phyloP scores from a whole-genome alignment of 2,329 filamentous ascomycete species.

The Calonectria pseudoreteaudii region DNA sequence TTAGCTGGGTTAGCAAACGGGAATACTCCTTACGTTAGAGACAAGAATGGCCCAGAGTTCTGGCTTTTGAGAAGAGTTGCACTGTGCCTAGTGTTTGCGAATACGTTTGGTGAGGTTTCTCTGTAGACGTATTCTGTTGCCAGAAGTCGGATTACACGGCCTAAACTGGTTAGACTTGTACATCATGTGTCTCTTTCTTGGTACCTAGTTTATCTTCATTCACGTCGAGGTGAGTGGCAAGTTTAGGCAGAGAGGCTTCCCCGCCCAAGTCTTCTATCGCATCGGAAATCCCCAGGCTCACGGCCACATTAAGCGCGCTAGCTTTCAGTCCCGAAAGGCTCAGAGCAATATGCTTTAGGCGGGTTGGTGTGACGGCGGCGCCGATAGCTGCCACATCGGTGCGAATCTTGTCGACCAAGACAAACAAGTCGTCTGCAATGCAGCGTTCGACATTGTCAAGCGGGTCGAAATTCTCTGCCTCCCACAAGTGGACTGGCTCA shows the following conservation, averaged over 20 bases:
- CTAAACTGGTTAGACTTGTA: not conserved
- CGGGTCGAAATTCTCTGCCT: not conserved
- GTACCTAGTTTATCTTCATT: not conserved
- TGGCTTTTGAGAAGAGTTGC: not conserved
- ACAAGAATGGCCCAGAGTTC: not conserved
- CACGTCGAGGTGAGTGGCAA: not conserved
- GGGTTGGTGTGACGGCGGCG: not conserved
- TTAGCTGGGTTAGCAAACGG: no score
- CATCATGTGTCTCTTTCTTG: not conserved
- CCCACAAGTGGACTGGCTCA: not conserved
- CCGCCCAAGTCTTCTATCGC: not conserved
- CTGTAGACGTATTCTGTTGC: not conserved
- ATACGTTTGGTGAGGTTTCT: not conserved
- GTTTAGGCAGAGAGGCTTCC: not conserved
- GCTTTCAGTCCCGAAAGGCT: not conserved
- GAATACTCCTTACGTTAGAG: not conserved
- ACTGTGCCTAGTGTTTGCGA: not conserved
- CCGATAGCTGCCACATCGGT: not conserved
- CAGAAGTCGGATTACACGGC: not conserved
- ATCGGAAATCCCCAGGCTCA: not conserved
- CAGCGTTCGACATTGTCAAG: not conserved
- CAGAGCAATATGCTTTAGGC: not conserved
- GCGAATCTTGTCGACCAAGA: not conserved
- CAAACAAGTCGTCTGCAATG: not conserved
- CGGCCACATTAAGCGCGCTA: not conserved